Conservation (phyloP, 768 basidiomycete genomes). For the Hygrocybe coccinea region DNA sequence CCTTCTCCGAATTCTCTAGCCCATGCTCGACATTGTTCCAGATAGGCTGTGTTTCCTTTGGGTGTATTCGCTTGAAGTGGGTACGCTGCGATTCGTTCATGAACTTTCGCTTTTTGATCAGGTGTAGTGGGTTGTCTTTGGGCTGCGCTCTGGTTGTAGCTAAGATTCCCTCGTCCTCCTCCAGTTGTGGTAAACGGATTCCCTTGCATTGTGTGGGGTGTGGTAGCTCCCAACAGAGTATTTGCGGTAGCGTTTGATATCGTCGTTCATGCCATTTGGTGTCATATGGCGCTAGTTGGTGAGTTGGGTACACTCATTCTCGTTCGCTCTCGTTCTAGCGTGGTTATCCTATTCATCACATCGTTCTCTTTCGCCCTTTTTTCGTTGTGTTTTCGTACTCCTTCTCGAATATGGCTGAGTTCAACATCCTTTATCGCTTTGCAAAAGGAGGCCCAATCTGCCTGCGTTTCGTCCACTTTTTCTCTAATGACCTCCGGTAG, state of each 20-base stretch:
- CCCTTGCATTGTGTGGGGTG: neutral
- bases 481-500: neutral
- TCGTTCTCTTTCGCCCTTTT: neutral
- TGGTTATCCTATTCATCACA: neutral
- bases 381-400: neutral
- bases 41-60: neutral
- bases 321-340: neutral
- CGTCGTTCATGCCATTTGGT: neutral
- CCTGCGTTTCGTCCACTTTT: neutral
- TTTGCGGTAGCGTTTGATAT: neutral
- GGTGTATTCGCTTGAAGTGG: neutral
- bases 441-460: neutral
- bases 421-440: neutral
- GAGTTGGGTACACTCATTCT: neutral
- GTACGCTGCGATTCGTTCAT: neutral
- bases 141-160: neutral
- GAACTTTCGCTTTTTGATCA: neutral
- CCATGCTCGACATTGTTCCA: neutral
- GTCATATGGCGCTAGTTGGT: neutral
- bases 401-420: neutral
- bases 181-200: neutral
- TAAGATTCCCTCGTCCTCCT: no score
- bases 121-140: neutral
- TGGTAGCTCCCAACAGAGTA: neutral
- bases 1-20: neutral